Base-by-base conservation (phyloP, 2,329 filamentous ascomycete species). In the Capronia coronata region DNA sequence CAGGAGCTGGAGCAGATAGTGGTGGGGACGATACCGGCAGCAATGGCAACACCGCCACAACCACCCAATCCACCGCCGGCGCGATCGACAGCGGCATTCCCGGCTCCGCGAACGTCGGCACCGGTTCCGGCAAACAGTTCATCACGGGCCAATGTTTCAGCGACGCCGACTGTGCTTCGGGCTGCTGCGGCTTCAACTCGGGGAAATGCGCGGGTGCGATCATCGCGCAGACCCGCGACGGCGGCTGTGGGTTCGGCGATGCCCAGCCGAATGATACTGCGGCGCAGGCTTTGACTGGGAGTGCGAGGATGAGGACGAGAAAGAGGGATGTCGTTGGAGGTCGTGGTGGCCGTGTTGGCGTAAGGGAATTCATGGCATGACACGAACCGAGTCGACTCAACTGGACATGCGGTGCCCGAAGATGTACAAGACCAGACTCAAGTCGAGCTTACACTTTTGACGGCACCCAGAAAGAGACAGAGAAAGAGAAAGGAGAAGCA, bases 171-270 rank as follows among this genome's bases (percentile, higher is more conserved):
- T 63, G 62, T 38, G 64, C 64, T 3, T 63, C 64, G 25, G 61
- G 59, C 18, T 69, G 66, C 57, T 69, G 66, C 49, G 66, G 64
- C 30, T 65, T 64, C 57, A 63, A 62, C 18, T 52, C 54, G 14
- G 64, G 64, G 5, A 59, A 60, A 39, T 68, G 66, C 41, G 63
- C 64, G 2, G 65, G 67, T 10, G 37, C 52, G 13, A 30, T 58
- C 32, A 39, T 57, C 21, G 55, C 55, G 14, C 55, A 57, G 37
- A 46, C 48, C 16, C 46, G 56, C 5, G 57, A 59, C 40, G 61
- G 61, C 3, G 61, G 62, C 11, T 64, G 62, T 44, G 61, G 62
- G 3, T 62, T 61, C 25, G 61, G 61, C 22, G 51, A 61, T 27
- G 50, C 43, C 14, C 38, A 52, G 30, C 58, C 61, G 3, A 62